Conservation (phyloP, 2,329 filamentous ascomycete genomes). For the Emmonsia crescens region DNA sequence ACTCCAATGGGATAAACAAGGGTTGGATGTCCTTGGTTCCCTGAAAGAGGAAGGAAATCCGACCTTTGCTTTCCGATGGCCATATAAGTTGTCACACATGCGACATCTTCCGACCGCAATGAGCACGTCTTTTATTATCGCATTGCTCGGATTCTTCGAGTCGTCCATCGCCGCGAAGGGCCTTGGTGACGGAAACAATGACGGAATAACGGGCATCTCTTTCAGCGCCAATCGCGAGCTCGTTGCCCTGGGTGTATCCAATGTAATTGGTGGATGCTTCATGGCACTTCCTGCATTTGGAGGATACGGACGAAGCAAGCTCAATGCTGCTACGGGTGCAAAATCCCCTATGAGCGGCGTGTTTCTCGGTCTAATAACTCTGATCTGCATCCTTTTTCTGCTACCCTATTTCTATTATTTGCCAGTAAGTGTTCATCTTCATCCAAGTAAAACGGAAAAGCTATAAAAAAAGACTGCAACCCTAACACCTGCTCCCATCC, state of each 20-base stretch:
- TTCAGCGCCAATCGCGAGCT: slow-evolving; percentile 88
- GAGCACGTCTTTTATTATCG: slow-evolving; percentile 85
- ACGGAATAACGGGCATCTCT: slow-evolving; percentile 65
- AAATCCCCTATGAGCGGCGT: slow-evolving; percentile 90
- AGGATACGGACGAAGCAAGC: slow-evolving; percentile 89
- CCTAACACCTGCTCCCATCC: slow-evolving; percentile 7
- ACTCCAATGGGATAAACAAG: slow-evolving; percentile 66
- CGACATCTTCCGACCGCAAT: slow-evolving; percentile 74
- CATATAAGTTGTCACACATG: slow-evolving; percentile 66
- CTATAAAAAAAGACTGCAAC: background rate
- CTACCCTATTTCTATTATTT: slow-evolving; percentile 91
- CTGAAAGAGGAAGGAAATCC: slow-evolving; percentile 62
- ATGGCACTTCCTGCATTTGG: slow-evolving; percentile 90
- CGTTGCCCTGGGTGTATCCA: slow-evolving; percentile 80
- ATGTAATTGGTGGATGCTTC: slow-evolving; percentile 84
- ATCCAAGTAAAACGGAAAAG: background rate
- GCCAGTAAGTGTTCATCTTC: slow-evolving; percentile 52
- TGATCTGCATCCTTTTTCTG: slow-evolving; percentile 70
- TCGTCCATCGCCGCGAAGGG: slow-evolving; percentile 93
- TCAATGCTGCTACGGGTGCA: slow-evolving; percentile 85
- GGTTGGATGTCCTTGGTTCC: slow-evolving; percentile 72
- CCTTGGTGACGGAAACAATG: slow-evolving; percentile 51
- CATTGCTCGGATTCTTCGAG: slow-evolving; percentile 95
- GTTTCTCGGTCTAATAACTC: slow-evolving; percentile 69
- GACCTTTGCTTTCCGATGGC: slow-evolving; percentile 74